Base-by-base conservation (phyloP, 768 basidiomycete species). In the Tylopilus balloui region DNA sequence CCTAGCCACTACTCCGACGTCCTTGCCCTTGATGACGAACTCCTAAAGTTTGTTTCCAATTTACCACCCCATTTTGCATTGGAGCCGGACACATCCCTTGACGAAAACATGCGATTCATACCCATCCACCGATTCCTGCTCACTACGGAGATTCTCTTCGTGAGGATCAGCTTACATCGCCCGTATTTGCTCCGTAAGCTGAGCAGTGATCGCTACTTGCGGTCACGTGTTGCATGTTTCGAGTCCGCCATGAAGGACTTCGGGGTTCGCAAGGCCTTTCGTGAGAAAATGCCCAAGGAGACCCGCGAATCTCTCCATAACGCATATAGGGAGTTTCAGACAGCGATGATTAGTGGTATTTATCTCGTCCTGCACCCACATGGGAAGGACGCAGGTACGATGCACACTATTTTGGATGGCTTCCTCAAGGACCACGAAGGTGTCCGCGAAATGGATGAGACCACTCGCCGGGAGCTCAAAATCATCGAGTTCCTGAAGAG, bases 221-320 rank as follows among this genome's bases (percentile, higher is more conserved):
- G 84, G 25, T 95, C 93, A 9, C 74, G 92, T 32, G 74, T 72
- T 47, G 93, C 92, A 13, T 96, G 92, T 64, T 94, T 95, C 60
- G 90, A 95, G 53, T 90, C 89, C 12, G 90, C 92, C 4, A 80
- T 90, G 57, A 84, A 83, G 61, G 92, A 95, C 65, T 93, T 88
- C 62, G 76, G 83, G 56, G 81, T 92, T 52, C 81, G 89, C 42
- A 78, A 80, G 50, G 77, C 75, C 4, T 90, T 89, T 62, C 73
- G 83, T 51, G 75, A 81, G 50, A 68, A 72, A 21, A 74, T 81
- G 49, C 74, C 82, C 1, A 78, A 77, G 58, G 85, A 86, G 60
- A 79, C 78, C 13, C 78, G 78, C 20, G 80, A 80, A 57, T 84
- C 86, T 41, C 74, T 89, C 24, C 82, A 88, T 58, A 89, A 87